Evolutionary conservation across 768 basidiomycete species (phyloP), one percentile per base, ranked within the genome.

Genomic region (Roridomyces roridus): DNA sequence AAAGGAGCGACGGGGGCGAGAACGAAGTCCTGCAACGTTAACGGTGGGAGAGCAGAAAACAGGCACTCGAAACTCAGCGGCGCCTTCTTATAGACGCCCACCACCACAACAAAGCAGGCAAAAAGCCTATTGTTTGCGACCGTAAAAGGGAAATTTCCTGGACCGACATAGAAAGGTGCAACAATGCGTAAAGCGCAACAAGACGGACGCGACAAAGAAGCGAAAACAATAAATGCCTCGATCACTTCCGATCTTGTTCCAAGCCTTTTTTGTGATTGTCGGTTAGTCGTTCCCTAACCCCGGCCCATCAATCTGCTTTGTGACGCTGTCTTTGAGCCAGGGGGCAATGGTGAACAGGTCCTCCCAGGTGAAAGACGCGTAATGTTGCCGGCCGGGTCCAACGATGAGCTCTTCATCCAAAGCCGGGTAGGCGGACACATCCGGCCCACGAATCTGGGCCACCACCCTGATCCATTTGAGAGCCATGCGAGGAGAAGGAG

Each of bases 291-390:
- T 79, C 29, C 91, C 90, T 36, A 93, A 74, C n/a, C 91, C 89
- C 46, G 82, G 79, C 1, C 91, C 92, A 54, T 85, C 78, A 57
- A 92, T 86, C 65, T 77, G 81, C 65, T 78, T 85, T 26, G 85
- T 81, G 53, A 91, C 79, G 51, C 75, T 76, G 49, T 85, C 82
- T 54, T 86, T 80, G 75, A 93, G 81, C 92, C 92, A 93, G 4
- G 90, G 92, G 35, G 91, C 88, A 54, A 92, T 83, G 28, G 84
- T 79, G 67, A 79, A 78, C 35, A 94, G 72, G 68, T 93, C 92
- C 18, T 74, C 73, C 85, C 85, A 88, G 0, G 79, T 80, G 56
- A 93, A 85, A 11, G 89, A 91, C 7, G 83, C 84, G 67, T 86
- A 92, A 45, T 86, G 88, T 17, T 75, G 75, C 37, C 84, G 74